phyloP scores from a whole-genome alignment of 306 rosid genomes.

The Trifolium dubium region DNA sequence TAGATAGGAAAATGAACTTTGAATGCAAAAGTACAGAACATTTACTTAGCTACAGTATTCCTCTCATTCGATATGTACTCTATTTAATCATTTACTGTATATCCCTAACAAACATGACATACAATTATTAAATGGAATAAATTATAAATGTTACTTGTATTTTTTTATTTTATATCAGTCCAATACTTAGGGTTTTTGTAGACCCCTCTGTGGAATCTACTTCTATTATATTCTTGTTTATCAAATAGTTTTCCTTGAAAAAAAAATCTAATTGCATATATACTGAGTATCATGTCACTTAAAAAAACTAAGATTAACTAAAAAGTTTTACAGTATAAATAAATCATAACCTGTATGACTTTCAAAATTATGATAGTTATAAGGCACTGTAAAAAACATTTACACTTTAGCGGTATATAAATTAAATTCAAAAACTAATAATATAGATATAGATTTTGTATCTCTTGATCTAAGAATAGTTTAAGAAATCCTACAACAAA shows the following conservation, averaged over 20 bases:
- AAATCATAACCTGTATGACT: no score
- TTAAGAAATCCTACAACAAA: neutral
- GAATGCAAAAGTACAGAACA: conserved; percentile 35
- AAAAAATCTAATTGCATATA: neutral
- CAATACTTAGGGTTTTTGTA: neutral
- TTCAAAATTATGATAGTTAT: no score
- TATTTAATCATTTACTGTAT: conserved; percentile 20
- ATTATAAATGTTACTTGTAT: conserved; percentile 17
- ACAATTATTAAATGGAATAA: conserved; percentile 30
- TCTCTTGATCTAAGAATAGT: no score
- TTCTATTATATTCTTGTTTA: neutral
- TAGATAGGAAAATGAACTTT: conserved; percentile 30
- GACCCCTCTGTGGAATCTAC: neutral
- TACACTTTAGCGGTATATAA: no score
- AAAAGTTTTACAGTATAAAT: no score
- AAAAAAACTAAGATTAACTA: neutral
- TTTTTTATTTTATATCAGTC: conserved; percentile 18
- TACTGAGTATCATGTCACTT: neutral
- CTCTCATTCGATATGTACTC: neutral
- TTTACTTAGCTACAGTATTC: no score
- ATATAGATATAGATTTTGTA: no score
- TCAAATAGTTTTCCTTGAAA: no score
- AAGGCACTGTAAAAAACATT: no score
- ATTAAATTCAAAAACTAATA: no score
- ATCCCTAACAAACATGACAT: conserved; percentile 8